Conservation (phyloP, 2,329 filamentous ascomycete species). For the Colletotrichum navitas region DNA sequence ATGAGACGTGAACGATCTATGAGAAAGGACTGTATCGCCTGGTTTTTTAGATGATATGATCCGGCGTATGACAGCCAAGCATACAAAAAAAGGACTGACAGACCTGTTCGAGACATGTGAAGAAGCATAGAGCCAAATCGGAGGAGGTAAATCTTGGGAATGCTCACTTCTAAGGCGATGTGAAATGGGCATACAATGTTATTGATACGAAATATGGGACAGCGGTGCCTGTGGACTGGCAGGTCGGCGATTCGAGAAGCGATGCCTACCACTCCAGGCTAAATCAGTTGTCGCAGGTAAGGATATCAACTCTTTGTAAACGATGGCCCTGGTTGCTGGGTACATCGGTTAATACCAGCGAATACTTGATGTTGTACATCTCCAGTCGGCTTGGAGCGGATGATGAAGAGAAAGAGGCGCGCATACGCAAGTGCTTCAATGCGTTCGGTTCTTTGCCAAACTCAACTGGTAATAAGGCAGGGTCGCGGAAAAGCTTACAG, state of each 20-base stretch:
- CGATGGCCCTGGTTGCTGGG: background rate
- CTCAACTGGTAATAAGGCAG: too few species aligned
- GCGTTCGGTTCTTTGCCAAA: background rate
- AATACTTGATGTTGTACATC: background rate
- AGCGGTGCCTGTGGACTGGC: background rate
- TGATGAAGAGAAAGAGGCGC: background rate
- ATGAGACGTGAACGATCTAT: background rate
- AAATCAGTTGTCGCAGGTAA: background rate
- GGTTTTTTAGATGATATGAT: background rate
- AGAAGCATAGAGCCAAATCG: background rate
- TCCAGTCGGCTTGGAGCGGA: too few species aligned
- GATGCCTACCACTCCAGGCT: background rate
- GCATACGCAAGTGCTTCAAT: background rate
- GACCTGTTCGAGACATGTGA: background rate
- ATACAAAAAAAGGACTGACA: background rate
- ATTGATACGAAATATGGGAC: conserved; percentile 9
- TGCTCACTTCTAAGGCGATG: background rate
- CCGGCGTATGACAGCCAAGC: background rate
- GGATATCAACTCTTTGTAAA: too few species aligned
- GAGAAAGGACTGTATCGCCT: background rate
- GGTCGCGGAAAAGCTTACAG: background rate
- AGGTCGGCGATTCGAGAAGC: background rate
- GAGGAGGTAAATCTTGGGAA: background rate
- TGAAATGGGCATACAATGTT: background rate
- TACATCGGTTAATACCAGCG: background rate